Percentiles rank a stretch among this genome's conserved stretches.
Evolutionary conservation across 2,329 filamentous ascomycete species (phyloP).

Genomic region (Stagonosporopsis rhizophila): DNA sequence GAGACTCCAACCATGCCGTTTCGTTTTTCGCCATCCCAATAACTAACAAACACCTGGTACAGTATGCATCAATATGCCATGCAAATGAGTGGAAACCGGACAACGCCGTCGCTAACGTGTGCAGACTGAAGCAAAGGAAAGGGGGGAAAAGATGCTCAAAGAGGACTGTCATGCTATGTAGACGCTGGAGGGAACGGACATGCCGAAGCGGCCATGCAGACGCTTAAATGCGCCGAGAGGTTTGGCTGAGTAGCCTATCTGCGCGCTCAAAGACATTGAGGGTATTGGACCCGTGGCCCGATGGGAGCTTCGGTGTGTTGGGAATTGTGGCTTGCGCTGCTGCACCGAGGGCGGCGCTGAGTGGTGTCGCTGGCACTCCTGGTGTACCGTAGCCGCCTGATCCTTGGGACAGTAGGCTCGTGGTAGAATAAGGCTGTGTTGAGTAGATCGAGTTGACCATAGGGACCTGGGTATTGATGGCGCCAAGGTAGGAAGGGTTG

Average conservation of each 20-base stretch:
- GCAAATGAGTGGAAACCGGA: slow-evolving; percentile 22
- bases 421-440: slow-evolving; percentile 35
- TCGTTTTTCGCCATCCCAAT: neutral
- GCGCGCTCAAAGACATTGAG: slow-evolving; percentile 48
- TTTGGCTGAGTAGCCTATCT: slow-evolving; percentile 42
- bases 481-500: slow-evolving; percentile 40
- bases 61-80: slow-evolving; percentile 15
- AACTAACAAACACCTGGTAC: slow-evolving; percentile 4
- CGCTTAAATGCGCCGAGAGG: slow-evolving; percentile 37
- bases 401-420: slow-evolving; percentile 37
- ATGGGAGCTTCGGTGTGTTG: slow-evolving; percentile 55
- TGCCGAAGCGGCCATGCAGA: neutral
- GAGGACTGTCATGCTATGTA: neutral
- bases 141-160: neutral
- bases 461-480: slow-evolving; percentile 48
- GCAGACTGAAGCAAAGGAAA: slow-evolving; percentile 1
- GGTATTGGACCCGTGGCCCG: slow-evolving; percentile 30
- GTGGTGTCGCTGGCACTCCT: slow-evolving; percentile 78
- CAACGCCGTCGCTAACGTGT: slow-evolving; percentile 19
- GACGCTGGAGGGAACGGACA: neutral
- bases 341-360: slow-evolving; percentile 87
- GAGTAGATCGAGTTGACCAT: slow-evolving; percentile 39
- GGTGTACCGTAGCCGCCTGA: slow-evolving; percentile 59
- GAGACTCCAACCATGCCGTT: slow-evolving; percentile 2
- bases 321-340: slow-evolving; percentile 90